Conservation (phyloP, 148 eudicot species). For the Vaccinium corymbosum region DNA sequence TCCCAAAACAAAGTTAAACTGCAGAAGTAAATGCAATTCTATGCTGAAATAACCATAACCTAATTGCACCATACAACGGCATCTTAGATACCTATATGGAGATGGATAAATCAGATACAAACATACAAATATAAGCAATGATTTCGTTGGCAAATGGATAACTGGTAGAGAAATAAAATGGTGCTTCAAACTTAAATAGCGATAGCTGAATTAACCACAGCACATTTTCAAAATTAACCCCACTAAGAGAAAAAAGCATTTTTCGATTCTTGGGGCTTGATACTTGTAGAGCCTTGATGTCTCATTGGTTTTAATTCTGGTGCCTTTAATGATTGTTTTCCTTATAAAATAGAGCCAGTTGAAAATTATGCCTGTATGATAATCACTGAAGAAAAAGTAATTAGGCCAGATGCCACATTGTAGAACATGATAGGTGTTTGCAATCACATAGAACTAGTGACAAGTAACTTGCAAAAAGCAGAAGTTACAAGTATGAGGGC, state of each 20-base stretch:
- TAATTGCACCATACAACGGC: neutral
- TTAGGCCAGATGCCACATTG: neutral
- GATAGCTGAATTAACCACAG: neutral
- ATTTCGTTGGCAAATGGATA: neutral
- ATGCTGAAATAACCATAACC: slow-evolving; percentile 3
- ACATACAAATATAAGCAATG: neutral
- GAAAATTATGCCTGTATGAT: neutral
- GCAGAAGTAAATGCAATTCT: slow-evolving; percentile 6
- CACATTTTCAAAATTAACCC: neutral
- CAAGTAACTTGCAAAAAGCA: neutral
- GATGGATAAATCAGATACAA: too few species aligned
- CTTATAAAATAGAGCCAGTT: neutral
- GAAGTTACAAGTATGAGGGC: neutral
- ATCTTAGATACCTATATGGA: too few species aligned
- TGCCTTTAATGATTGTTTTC: neutral
- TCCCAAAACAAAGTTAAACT: neutral
- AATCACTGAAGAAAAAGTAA: neutral
- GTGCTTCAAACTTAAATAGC: neutral
- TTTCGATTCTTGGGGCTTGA: neutral
- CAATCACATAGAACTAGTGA: slow-evolving; percentile 4
- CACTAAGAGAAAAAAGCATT: neutral
- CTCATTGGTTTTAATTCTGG: neutral
- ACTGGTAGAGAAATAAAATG: neutral
- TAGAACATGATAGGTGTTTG: neutral
- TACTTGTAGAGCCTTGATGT: neutral